Evolutionary conservation across 139 green algal genomes (phyloP).

Genomic region (Chlorella ohadii): DNA sequence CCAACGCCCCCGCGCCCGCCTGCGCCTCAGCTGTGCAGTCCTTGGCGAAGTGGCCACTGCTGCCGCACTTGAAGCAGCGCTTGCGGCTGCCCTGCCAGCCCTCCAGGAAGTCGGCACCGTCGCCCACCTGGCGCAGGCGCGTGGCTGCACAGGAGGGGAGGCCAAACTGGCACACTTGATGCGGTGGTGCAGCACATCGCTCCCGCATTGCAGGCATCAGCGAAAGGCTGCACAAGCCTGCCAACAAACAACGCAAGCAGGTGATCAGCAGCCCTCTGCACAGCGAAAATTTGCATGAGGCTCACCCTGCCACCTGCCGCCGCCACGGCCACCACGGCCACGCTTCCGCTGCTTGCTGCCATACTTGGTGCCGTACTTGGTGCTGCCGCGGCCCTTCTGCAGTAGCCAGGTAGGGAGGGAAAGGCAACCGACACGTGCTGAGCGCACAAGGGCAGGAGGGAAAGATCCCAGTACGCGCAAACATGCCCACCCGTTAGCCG

Average conservation of each 20-base stretch:
- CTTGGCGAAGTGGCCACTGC: constrained; percentile 55
- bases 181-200: too few species aligned
- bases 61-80: constrained; percentile 65
- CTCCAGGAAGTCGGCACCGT: constrained; percentile 59
- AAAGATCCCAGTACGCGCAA: too few species aligned
- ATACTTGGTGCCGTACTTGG: constrained; percentile 28
- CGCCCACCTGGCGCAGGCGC: constrained; percentile 52
- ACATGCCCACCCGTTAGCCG: too few species aligned
- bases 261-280: too few species aligned
- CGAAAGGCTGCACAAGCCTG: too few species aligned
- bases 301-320: constrained; percentile 18
- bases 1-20: constrained; percentile 18
- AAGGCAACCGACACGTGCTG: too few species aligned
- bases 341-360: constrained; percentile 16
- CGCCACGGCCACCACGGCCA: constrained; percentile 17
- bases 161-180: too few species aligned
- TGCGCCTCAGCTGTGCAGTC: constrained; percentile 41
- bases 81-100: constrained; percentile 42
- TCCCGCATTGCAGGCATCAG: too few species aligned
- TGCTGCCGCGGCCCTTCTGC: constrained; percentile 50
- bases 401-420: neutral
- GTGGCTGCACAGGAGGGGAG: neutral
- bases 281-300: too few species aligned
- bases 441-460: too few species aligned
- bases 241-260: too few species aligned